Base-by-base conservation (phyloP, 768 basidiomycete species). In the Mycena haematopus region DNA sequence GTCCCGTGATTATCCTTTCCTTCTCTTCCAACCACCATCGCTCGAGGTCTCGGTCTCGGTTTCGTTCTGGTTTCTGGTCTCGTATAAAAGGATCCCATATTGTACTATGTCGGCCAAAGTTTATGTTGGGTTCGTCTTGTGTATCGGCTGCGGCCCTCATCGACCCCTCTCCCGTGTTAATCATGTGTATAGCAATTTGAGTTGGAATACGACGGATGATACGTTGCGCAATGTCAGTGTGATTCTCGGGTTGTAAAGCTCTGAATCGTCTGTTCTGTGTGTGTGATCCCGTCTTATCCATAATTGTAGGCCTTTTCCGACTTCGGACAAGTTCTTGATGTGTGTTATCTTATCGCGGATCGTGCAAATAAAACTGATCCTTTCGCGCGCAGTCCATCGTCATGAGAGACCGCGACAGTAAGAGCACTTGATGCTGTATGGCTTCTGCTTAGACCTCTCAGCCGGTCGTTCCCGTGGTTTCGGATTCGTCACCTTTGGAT, bases 171-270 rank as follows among this genome's bases (percentile, higher is more conserved):
- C 81, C 77, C 71, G 75, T 76, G 75, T 70, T 74, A 75, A 78
- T 22, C 74, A 69, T 77, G 44, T 59, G 74, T 80, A 80, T 88
- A 93, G 92, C 83, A 93, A 93, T 87, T 84, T 93, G 84, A 93
- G 91, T 86, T 94, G 92, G 92, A 91, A 90, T 83, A 96, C 95
- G 77, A 95, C 87, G 76, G 95, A 96, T 86, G 95, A 96, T 44
- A 86, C 86, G 60, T 85, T 97, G 70, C 89, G 90, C 78, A 78
- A 87, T 81, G 94, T 95, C 85, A 89, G 92, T 92, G 71, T 84
- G 79, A 78, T 75, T 79, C 61, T 71, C 62, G 70, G 70, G 70
- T 74, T 71, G 65, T 69, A 71, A 31, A 72, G 62, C 62, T 67
- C 66, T 71, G 68, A 68, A 65, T 76, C 68, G 70, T 73, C 63